These are phyloP conservation scores for Saccharomycopsis malanga DNA, from an alignment of 805 yeast genomes.

Conservation along the genomic window DNA sequence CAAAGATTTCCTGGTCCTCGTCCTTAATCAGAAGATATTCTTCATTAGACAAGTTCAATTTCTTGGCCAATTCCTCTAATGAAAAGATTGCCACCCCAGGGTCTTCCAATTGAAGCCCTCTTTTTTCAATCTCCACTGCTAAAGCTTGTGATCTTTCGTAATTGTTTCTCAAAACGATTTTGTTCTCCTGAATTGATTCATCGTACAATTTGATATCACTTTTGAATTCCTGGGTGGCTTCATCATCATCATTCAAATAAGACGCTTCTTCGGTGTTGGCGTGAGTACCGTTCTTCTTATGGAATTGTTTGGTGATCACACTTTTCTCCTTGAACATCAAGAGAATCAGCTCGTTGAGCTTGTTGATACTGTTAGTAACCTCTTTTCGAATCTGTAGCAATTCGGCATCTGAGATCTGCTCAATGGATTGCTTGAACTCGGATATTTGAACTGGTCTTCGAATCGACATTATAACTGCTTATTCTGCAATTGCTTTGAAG, in stretches of 20 bases:
- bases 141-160: constrained; percentile 1
- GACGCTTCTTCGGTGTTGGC: constrained; percentile 22
- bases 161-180: constrained; percentile 46
- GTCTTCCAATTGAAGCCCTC: background rate
- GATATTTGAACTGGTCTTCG: constrained; percentile 18
- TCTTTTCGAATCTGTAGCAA: constrained; percentile 29
- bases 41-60: background rate
- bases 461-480: too few relatives aligned
- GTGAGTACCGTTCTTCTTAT: constrained; percentile 21
- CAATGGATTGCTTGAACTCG: constrained; percentile 48
- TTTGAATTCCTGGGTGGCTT: constrained; percentile 29
- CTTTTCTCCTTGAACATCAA: constrained; percentile 31
- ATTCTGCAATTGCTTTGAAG: too few relatives aligned
- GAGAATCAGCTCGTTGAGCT: constrained; percentile 46
- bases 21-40: background rate
- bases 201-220: constrained; percentile 45
- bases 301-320: constrained; percentile 33
- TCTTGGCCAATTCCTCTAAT: background rate
- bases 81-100: background rate
- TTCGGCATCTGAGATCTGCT: constrained; percentile 44
- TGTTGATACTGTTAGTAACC: constrained; percentile 37
- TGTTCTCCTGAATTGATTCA: constrained; percentile 53
- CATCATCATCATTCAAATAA: constrained; percentile 22
- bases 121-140: background rate
- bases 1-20: constrained; percentile 1